Evolutionary conservation across 129 eudicot species (phyloP).

Genomic region (sunflower (Helianthus annuus)): DNA sequence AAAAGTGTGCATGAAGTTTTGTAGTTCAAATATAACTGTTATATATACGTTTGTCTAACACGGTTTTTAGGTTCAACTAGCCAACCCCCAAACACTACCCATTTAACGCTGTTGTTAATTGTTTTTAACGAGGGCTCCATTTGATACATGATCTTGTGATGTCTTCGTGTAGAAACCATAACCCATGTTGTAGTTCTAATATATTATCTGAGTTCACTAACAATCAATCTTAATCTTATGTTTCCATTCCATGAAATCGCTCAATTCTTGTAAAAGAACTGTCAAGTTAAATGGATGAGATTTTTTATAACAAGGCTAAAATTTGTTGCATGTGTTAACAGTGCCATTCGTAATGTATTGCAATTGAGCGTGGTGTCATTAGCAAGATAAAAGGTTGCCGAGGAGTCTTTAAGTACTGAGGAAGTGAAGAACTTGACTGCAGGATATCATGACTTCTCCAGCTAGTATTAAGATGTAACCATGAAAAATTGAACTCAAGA

Average conservation of each 20-base stretch:
- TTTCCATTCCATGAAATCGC: slow-evolving; percentile 2
- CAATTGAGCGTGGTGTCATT: slow-evolving; percentile 39
- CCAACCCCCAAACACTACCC: background rate
- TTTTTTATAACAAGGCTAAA: background rate
- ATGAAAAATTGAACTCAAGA: slow-evolving; percentile 22
- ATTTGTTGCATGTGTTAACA: slow-evolving; percentile 36
- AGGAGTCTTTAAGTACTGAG: slow-evolving; percentile 26
- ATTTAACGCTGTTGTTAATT: background rate
- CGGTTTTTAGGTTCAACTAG: background rate
- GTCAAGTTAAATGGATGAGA: background rate
- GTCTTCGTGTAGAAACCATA: background rate
- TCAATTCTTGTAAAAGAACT: background rate
- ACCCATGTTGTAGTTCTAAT: background rate
- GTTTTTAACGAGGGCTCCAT: background rate
- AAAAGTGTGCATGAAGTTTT: background rate
- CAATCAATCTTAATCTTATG: background rate
- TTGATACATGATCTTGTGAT: background rate
- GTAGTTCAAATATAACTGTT: background rate
- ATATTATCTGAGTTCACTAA: background rate
- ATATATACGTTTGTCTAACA: background rate
- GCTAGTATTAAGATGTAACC: slow-evolving; percentile 30
- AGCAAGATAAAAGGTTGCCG: slow-evolving; percentile 48
- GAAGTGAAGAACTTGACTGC: slow-evolving; percentile 25
- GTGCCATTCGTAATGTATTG: slow-evolving; percentile 67
- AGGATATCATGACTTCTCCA: slow-evolving; percentile 24